Conservation (phyloP, 208 protist species). For the Zelonia costaricensis region DNA sequence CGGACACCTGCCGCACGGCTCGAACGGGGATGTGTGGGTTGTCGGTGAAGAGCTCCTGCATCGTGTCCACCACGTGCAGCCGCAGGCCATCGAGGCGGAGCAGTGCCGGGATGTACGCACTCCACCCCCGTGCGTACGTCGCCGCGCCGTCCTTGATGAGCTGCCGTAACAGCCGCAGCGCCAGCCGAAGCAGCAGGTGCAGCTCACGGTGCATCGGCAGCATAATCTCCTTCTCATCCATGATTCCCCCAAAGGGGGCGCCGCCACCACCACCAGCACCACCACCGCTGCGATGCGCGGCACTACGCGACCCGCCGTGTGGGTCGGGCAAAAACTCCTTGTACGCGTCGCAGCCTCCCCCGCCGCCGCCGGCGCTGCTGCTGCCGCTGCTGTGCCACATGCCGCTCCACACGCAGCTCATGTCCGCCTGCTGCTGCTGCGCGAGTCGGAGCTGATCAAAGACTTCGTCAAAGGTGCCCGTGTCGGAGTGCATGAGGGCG, state of each 20-base stretch:
- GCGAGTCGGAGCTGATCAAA: slow-evolving; percentile 15
- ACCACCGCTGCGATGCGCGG: too few relatives aligned
- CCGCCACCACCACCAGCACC: background rate
- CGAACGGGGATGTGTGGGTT: slow-evolving; percentile 42
- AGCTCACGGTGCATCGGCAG: slow-evolving; percentile 49
- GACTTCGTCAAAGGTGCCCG: slow-evolving; percentile 10
- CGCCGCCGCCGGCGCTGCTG: background rate
- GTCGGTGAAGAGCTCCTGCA: slow-evolving; percentile 71
- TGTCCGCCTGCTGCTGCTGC: slow-evolving; percentile 26
- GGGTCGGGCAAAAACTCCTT: too few relatives aligned
- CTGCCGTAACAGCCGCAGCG: slow-evolving; percentile 59
- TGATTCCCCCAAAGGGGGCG: background rate
- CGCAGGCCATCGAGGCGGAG: slow-evolving; percentile 49
- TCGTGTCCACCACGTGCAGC: slow-evolving; percentile 56
- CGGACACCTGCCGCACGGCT: slow-evolving; percentile 36
- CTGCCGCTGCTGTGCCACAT: slow-evolving; percentile 16
- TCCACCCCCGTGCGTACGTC: slow-evolving; percentile 40
- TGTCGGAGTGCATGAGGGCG: slow-evolving; percentile 4
- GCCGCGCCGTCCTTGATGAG: slow-evolving; percentile 39
- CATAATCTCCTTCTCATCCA: slow-evolving; percentile 37
- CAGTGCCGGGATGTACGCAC: slow-evolving; percentile 54
- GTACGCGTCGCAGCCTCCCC: background rate
- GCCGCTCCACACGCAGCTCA: slow-evolving; percentile 19
- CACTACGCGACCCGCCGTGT: too few relatives aligned
- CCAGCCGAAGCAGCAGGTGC: slow-evolving; percentile 58